Conservation (phyloP, 192 early-diverging fungal genomes). For the Coemansia sp. region DNA sequence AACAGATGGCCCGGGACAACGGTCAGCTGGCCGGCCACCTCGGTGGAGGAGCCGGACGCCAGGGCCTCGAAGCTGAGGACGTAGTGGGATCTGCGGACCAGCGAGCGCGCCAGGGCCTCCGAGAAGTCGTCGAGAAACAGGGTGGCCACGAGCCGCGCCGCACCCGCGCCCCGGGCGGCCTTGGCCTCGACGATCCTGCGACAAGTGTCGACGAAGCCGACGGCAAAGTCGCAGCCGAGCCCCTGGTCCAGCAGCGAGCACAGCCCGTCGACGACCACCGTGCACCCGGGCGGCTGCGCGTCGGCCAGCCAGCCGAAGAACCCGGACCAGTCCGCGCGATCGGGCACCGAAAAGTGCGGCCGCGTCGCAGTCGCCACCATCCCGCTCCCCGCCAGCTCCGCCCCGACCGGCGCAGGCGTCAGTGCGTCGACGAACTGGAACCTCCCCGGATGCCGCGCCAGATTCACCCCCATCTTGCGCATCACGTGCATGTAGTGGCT, state of each 20-base stretch:
- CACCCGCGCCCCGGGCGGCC: not conserved
- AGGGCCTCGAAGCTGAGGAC: conserved; percentile 31
- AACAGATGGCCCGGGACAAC: conserved; percentile 37
- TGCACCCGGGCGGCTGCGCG: conserved; percentile 4
- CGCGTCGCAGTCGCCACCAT: conserved; percentile 19
- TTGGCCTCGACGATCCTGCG: conserved; percentile 23
- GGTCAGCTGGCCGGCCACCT: conserved; percentile 45
- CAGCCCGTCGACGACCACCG: conserved; percentile 29
- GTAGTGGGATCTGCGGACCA: conserved; percentile 33
- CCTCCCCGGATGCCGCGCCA: conserved; percentile 1
- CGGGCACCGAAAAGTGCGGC: conserved; percentile 22
- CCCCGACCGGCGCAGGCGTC: not conserved
- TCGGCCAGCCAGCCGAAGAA: conserved; percentile 24
- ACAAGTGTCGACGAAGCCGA: conserved; percentile 21
- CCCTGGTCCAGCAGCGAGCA: conserved; percentile 38
- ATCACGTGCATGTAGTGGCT: conserved; percentile 52
- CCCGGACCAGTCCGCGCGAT: conserved; percentile 12
- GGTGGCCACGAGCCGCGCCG: conserved; percentile 19
- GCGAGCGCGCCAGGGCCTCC: conserved; percentile 13
- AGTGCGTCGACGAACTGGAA: conserved; percentile 37
- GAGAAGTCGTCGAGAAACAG: conserved; percentile 37
- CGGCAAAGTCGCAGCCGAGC: not conserved
- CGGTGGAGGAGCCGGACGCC: conserved; percentile 32
- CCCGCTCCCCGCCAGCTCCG: not conserved
- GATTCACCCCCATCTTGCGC: conserved; percentile 46